Conservation (phyloP, 176 grass and related monocot species). For the Carex cristatella region DNA sequence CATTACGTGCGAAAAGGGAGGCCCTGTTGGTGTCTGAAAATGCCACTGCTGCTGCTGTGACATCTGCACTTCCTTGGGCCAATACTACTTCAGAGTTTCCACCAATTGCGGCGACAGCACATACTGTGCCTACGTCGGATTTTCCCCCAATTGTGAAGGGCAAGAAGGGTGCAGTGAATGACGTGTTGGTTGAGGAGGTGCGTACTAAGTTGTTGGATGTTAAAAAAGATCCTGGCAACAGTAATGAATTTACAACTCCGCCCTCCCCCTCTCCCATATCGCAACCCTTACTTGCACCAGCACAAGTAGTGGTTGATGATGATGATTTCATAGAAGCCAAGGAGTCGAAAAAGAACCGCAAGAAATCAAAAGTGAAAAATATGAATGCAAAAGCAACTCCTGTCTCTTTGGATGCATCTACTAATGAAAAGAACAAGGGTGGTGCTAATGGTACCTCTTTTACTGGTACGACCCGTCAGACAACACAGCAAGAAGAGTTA, state of each 20-base stretch:
- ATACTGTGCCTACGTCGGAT: neutral
- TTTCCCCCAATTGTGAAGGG: conserved; percentile 32
- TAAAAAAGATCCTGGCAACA: conserved; percentile 38
- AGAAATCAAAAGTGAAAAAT: conserved; percentile 72
- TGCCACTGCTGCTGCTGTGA: conserved; percentile 28
- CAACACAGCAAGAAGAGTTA: conserved; percentile 56
- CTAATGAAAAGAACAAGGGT: conserved; percentile 24
- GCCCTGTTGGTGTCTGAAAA: conserved; percentile 20
- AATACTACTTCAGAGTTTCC: neutral
- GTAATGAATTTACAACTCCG: conserved; percentile 34
- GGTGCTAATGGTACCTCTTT: conserved; percentile 31
- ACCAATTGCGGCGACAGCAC: neutral
- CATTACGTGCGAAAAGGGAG: conserved; percentile 54
- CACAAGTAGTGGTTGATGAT: conserved; percentile 46
- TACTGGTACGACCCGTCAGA: conserved; percentile 43
- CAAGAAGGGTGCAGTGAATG: conserved; percentile 72
- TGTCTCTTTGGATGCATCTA: conserved; percentile 39
- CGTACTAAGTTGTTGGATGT: conserved; percentile 49
- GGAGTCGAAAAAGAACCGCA: conserved; percentile 85
- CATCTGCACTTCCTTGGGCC: conserved; percentile 51
- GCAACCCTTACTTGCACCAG: neutral
- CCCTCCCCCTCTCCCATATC: conserved; percentile 26
- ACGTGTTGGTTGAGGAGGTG: conserved; percentile 90
- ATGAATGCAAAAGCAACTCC: conserved; percentile 43
- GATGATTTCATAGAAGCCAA: conserved; percentile 96